Conservation (phyloP, 176 grass and related monocot genomes). For the sorghum (Sorghum bicolor) region Sorghum_bicolor_NCBIv3 NC_012872.2:66512001-66512500, state of each 20-base stretch:
- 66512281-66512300: too few species aligned
- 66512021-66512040: neutral
- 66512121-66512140: conserved; percentile 3
- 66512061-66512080: neutral
- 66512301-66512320: neutral
- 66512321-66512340: neutral
- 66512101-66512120: neutral
- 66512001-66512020: neutral
- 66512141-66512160: neutral
- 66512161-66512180: neutral
- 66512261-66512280: too few species aligned
- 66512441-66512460: too few species aligned
- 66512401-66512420: neutral
- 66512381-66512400: conserved; percentile 42
- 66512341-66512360: neutral
- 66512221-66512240: neutral
- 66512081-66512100: neutral
- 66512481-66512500: neutral
- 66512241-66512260: too few species aligned
- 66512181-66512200: conserved; percentile 4
- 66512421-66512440: too few species aligned
- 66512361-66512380: neutral
- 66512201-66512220: neutral
- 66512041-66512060: neutral
- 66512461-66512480: too few species aligned